Base-by-base conservation (phyloP, 1,139 yeast genomes). In the Yamadazyma conglobata region DNA sequence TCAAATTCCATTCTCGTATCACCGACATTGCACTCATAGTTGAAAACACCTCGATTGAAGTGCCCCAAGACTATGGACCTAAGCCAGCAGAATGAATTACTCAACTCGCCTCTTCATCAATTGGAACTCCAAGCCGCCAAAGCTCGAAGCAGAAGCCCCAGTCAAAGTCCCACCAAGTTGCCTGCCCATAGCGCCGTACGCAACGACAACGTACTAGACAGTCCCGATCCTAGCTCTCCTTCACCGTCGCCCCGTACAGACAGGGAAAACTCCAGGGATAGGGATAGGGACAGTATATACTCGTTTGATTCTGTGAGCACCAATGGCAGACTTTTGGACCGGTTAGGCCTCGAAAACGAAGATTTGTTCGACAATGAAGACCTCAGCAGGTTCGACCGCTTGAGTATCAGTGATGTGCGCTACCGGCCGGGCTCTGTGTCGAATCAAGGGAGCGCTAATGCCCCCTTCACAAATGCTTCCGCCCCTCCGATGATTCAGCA, bases 241-340 rank as follows among this genome's bases (percentile, higher is more conserved):
- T 28, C 39, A 3, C 27, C 32, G 6, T 20, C 18, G 34, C n/a
- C n/a, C n/a, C n/a, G n/a, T n/a, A n/a, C n/a, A n/a, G n/a, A n/a
- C n/a, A n/a, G n/a, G n/a, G n/a, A n/a, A n/a, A 19, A 13, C 16
- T 19, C 14, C 20, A 7, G 10, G 19, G 27, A 27, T 9, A 23
- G 32, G 12, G 69, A 61, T 35, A 37, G 53, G 25, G 61, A 52
- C 20, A 61, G 68, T 35, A 45, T 68, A 12, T 66, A 64, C 43
- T 64, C 72, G 9, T 68, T 66, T 36, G 73, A 67, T 28, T 65
- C 72, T 3, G 70, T 66, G 6, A 56, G 68, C 33, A 67, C 73
- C 19, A 62, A 51, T 37, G 72, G 71, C 5, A 43, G 72, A 26
- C 50, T 68, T 19, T 47, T 68, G 12, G 73, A 68, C 38, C 53